Base-by-base conservation (phyloP, 768 basidiomycete genomes). In the Udeniomyces megalosporus region DNA sequence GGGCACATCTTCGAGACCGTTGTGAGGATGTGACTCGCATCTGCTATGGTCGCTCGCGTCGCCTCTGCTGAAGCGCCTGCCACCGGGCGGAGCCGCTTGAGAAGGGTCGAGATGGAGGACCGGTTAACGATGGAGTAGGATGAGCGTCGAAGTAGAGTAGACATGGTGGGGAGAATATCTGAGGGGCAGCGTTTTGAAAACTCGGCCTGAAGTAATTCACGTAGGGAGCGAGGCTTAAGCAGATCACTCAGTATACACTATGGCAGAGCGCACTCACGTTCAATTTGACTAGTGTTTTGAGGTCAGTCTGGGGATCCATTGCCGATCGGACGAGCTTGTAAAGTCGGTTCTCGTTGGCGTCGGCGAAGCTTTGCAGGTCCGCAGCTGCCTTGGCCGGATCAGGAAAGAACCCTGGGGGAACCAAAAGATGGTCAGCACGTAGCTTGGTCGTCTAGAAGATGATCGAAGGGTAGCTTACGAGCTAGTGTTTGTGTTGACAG, bases 311-410 rank as follows among this genome's bases (percentile, higher is more conserved):
- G 0, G 85, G 77, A 71, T 95, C 90, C 76, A 88, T 78, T 67
- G 86, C 84, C 0, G 80, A 84, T 71, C 82, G 85, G 45, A 91
- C 76, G 12, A 91, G 76, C 72, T 85, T 90, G 77, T 90, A 96
- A 8, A 92, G 76, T 44, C 89, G 79, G 26, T 78, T 78, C 70
- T 93, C 90, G 71, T 97, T 96, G 47, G 84, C 74, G 63, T 85
- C 85, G 0, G 92, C 91, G 67, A 97, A 99, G 0, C 79, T 72
- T 15, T 80, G 76, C 22, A 99, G 73, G 70, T 96, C 93, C 64
- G 87, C 87, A 1, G 76, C 73, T 0, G 82, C 86, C 69, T 87
- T 87, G 45, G 79, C 77, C 1, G 82, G 78, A 55, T 97, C 91
- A 5, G 80, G 76, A 66, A 82, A 84, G 38, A 53, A 44, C n/a